Conservation (phyloP, 2,329 filamentous ascomycete species). For the Coniochaeta ligniaria region DNA sequence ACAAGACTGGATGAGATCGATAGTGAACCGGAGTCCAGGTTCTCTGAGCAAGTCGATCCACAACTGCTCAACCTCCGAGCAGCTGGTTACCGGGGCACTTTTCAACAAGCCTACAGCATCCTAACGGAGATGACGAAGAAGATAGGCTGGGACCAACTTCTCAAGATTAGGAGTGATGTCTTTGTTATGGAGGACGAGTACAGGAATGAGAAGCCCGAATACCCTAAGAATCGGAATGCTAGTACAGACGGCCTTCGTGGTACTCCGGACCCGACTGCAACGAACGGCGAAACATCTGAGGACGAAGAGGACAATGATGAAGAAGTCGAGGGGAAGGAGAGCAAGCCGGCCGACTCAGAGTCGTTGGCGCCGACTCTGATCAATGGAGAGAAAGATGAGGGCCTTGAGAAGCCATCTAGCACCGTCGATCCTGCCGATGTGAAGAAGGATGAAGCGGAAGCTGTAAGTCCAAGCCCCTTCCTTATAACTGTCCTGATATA, state of each 20-base stretch:
- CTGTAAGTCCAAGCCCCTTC: slow-evolving; percentile 37
- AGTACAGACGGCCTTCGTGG: slow-evolving; percentile 74
- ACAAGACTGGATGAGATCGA: slow-evolving; percentile 94
- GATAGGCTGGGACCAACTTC: slow-evolving; percentile 94
- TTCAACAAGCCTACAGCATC: slow-evolving; percentile 88
- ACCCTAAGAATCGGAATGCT: slow-evolving; percentile 57
- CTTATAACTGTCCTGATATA: neutral
- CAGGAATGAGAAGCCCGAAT: slow-evolving; percentile 72
- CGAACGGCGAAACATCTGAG: slow-evolving; percentile 34
- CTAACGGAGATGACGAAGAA: slow-evolving; percentile 93
- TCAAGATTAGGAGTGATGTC: slow-evolving; percentile 91
- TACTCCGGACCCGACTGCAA: slow-evolving; percentile 50
- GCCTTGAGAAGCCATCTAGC: slow-evolving; percentile 71
- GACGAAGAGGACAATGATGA: slow-evolving; percentile 26
- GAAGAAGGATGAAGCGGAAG: slow-evolving; percentile 61
- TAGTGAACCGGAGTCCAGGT: slow-evolving; percentile 76
- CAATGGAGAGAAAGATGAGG: slow-evolving; percentile 23
- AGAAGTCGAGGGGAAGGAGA: slow-evolving; percentile 19
- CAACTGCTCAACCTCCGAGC: slow-evolving; percentile 81
- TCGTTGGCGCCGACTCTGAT: slow-evolving; percentile 18
- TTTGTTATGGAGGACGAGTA: slow-evolving; percentile 99
- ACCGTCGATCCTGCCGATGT: slow-evolving; percentile 70
- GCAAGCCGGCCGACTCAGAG: slow-evolving; percentile 18
- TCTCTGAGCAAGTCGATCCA: slow-evolving; percentile 78
- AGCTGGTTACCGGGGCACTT: slow-evolving; percentile 87